These are phyloP conservation scores for Lachnellula hyalina DNA, from an alignment of 2,329 filamentous ascomycete genomes.

Conservation along the genomic window DNA sequence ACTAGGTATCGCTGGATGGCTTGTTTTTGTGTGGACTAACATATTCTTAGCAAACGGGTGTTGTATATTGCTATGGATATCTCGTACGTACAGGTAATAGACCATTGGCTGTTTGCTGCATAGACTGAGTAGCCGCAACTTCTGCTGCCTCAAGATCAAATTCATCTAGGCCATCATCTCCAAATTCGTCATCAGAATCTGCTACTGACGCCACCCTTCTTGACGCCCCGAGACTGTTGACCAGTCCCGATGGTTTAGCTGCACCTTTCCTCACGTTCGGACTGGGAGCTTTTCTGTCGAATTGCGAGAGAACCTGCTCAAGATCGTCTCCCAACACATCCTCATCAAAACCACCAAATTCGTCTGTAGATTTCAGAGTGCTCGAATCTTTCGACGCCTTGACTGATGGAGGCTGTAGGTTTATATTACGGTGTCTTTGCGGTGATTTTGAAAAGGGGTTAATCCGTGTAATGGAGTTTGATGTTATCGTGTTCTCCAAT, in stretches of 20 bases:
- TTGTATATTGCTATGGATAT: slow-evolving; percentile 28
- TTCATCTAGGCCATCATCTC: slow-evolving; percentile 54
- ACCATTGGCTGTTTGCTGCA: slow-evolving; percentile 30
- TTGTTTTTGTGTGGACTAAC: slow-evolving; percentile 64
- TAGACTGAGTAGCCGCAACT: slow-evolving; percentile 65
- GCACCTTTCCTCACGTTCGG: background rate
- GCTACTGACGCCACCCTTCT: slow-evolving; percentile 32
- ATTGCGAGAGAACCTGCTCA: slow-evolving; percentile 51
- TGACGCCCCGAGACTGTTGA: background rate
- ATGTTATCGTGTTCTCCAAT: background rate
- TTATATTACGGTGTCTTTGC: background rate
- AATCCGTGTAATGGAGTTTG: slow-evolving; percentile 2
- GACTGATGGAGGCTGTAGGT: background rate
- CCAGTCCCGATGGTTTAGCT: background rate
- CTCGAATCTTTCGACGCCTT: background rate
- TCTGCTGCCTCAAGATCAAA: slow-evolving; percentile 75
- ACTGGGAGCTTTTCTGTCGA: slow-evolving; percentile 37
- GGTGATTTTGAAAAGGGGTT: background rate
- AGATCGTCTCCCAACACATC: slow-evolving; percentile 54
- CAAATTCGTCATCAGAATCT: slow-evolving; percentile 68
- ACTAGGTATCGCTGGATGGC: slow-evolving; percentile 85
- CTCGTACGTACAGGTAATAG: slow-evolving; percentile 49
- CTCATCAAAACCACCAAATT: slow-evolving; percentile 63
- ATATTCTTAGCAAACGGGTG: slow-evolving; percentile 53
- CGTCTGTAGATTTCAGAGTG: slow-evolving; percentile 28